phyloP scores from a whole-genome alignment of 495 filamentous ascomycete species.

The Monascus purpureus region DNA sequence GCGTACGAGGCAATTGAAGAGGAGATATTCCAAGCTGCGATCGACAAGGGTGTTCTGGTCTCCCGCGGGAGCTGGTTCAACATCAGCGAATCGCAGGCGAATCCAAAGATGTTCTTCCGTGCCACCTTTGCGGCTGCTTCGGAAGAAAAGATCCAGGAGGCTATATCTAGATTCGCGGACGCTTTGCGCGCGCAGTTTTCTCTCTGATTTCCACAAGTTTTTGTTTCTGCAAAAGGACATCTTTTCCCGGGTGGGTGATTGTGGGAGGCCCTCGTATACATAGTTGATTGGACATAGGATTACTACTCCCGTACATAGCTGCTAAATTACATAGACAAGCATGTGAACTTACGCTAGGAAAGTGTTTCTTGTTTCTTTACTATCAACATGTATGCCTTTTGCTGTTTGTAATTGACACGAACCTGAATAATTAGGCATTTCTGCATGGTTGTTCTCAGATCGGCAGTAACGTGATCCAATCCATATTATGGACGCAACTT shows the following conservation, averaged over 20 bases:
- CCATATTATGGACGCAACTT: slow-evolving; percentile 7
- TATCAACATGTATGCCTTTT: too few species aligned
- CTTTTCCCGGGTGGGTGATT: too few species aligned
- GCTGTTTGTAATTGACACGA: too few species aligned
- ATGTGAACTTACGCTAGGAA: too few species aligned
- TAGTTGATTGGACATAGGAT: too few species aligned
- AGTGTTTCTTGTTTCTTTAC: too few species aligned
- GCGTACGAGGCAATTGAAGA: slow-evolving; percentile 62
- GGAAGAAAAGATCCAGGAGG: slow-evolving; percentile 60
- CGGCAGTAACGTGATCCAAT: slow-evolving; percentile 8
- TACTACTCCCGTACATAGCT: too few species aligned
- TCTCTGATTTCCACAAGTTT: slow-evolving; percentile 10
- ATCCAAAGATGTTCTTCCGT: slow-evolving; percentile 62
- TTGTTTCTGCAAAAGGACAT: too few species aligned
- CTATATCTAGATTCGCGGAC: slow-evolving; percentile 59
- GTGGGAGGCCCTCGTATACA: too few species aligned
- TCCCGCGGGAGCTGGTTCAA: slow-evolving; percentile 83
- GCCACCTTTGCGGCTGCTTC: slow-evolving; percentile 77
- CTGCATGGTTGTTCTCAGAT: too few species aligned
- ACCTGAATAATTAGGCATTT: too few species aligned
- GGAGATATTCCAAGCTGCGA: slow-evolving; percentile 60
- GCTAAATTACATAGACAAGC: too few species aligned
- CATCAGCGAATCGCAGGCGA: slow-evolving; percentile 36
- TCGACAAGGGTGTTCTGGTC: slow-evolving; percentile 58
- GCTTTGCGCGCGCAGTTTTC: slow-evolving; percentile 54